Percentiles rank a stretch among this genome's conserved stretches.
These are phyloP conservation scores for Solanum virginianum DNA, from an alignment of 257 asterid genomes.

Conservation along the genomic window DNA sequence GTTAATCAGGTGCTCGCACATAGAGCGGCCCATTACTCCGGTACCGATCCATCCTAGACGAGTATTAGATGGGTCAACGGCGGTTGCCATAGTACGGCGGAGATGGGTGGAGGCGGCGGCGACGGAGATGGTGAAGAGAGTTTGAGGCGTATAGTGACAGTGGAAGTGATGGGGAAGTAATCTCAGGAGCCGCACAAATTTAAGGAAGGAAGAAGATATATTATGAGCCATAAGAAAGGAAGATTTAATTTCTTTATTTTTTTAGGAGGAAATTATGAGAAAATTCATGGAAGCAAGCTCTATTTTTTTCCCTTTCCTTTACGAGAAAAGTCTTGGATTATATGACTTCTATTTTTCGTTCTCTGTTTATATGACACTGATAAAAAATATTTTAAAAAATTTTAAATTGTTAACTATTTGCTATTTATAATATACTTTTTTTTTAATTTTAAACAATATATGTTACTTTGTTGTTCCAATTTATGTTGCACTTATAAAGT, in stretches of 20 bases:
- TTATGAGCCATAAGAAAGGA: neutral
- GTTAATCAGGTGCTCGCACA: constrained; percentile 78
- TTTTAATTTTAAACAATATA: too few species aligned
- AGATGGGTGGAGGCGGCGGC: constrained; percentile 5
- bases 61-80: constrained; percentile 48
- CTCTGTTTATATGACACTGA: too few species aligned
- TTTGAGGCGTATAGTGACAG: neutral
- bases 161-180: constrained; percentile 8
- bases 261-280: neutral
- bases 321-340: neutral
- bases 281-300: neutral
- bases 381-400: too few species aligned
- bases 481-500: too few species aligned
- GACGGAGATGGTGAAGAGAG: neutral
- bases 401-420: too few species aligned
- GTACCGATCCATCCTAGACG: constrained; percentile 87
- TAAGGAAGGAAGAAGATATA: neutral
- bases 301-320: neutral
- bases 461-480: too few species aligned
- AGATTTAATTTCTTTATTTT: neutral
- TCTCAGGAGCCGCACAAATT: constrained; percentile 16
- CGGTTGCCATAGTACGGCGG: constrained; percentile 18
- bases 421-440: too few species aligned
- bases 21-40: constrained; percentile 87
- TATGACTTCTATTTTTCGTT: too few species aligned